phyloP scores from a whole-genome alignment of 371 early-diverging fungal genomes.

The Zancudomyces culisetae region DNA sequence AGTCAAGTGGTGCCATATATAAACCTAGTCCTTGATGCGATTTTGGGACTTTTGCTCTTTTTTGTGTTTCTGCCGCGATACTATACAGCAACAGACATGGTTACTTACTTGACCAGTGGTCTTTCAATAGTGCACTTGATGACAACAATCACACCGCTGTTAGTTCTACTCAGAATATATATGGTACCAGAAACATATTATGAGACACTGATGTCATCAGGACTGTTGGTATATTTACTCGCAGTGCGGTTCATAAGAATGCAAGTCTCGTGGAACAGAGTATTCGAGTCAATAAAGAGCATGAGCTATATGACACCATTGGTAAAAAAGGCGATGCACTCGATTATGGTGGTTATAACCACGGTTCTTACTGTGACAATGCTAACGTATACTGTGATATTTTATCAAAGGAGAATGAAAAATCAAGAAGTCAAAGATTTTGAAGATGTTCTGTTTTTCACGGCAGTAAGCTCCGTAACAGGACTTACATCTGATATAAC shows the following conservation, averaged over 20 bases:
- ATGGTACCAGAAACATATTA: constrained; percentile 12
- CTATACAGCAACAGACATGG: constrained; percentile 26
- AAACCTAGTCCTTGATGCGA: constrained; percentile 18
- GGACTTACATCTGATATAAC: constrained; percentile 37
- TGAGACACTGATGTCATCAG: constrained; percentile 32
- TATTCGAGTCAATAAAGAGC: constrained; percentile 33
- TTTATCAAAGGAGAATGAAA: constrained; percentile 21
- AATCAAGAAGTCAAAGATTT: constrained; percentile 28
- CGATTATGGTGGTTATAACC: constrained; percentile 25
- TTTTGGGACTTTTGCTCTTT: constrained; percentile 23
- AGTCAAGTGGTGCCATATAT: constrained; percentile 17
- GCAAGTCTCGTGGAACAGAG: constrained; percentile 26
- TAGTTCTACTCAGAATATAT: constrained; percentile 15
- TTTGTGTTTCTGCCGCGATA: constrained; percentile 29
- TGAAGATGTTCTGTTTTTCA: constrained; percentile 44
- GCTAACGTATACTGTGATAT: constrained; percentile 35
- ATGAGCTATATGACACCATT: constrained; percentile 28
- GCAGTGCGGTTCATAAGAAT: constrained; percentile 45
- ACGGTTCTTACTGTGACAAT: constrained; percentile 41
- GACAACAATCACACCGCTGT: constrained; percentile 29
- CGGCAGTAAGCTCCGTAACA: constrained; percentile 29
- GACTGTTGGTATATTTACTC: constrained; percentile 30
- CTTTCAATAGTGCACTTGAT: constrained; percentile 28
- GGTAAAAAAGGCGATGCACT: constrained; percentile 31
- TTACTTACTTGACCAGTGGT: constrained; percentile 14